Conservation (phyloP, 1,284 basidiomycete species). For the Flammula alnicola region DNA sequence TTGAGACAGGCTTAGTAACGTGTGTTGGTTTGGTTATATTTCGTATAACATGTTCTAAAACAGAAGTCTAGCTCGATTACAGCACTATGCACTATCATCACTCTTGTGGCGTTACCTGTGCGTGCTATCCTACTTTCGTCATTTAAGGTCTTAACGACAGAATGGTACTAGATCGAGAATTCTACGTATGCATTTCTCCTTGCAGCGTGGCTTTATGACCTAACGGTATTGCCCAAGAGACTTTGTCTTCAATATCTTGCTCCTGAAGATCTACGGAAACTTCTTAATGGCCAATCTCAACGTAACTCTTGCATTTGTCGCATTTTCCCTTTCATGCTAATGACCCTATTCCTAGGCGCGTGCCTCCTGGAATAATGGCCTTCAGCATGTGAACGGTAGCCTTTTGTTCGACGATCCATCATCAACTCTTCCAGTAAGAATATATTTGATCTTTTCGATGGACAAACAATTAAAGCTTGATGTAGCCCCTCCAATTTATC, state of each 20-base stretch:
- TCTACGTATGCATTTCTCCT: background rate
- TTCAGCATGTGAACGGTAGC: constrained; percentile 8
- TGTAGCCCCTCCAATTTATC: too few relatives aligned
- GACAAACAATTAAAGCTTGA: too few relatives aligned
- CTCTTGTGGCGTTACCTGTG: constrained; percentile 8
- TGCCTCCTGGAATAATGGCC: constrained; percentile 2
- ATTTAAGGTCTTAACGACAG: background rate
- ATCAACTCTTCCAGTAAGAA: background rate
- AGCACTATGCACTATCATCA: constrained; percentile 5
- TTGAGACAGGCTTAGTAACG: constrained; percentile 9
- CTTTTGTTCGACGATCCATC: constrained; percentile 2
- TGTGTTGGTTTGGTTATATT: background rate
- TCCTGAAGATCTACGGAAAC: constrained; percentile 10
- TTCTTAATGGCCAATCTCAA: constrained; percentile 10
- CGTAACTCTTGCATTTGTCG: background rate
- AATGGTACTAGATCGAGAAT: constrained; percentile 5
- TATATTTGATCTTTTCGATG: background rate
- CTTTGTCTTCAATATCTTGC: constrained; percentile 9
- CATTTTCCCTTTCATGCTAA: background rate
- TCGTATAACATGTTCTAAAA: background rate
- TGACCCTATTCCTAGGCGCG: background rate
- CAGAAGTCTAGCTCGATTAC: background rate
- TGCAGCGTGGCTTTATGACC: background rate
- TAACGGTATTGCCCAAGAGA: background rate
- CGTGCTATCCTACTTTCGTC: background rate